Conservation (phyloP, 257 asterid genomes). For the Galeopsis tetrahit region DNA sequence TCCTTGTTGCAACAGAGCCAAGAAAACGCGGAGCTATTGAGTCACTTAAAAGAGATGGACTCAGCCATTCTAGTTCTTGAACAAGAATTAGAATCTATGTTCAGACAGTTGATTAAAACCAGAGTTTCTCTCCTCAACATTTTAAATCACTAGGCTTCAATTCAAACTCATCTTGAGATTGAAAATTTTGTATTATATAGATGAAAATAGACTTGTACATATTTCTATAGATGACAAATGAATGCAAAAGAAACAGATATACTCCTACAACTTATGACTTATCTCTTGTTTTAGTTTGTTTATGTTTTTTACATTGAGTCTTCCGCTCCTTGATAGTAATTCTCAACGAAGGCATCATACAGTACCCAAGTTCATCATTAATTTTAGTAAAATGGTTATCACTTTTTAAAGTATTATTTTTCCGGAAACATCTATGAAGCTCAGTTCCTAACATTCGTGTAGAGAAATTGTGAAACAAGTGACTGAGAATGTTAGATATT, state of each 20-base stretch:
- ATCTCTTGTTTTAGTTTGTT: background rate
- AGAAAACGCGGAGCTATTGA: slow-evolving; percentile 27
- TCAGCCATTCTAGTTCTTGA: slow-evolving; percentile 37
- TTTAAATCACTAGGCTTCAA: slow-evolving; percentile 32
- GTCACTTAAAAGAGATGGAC: slow-evolving; percentile 39
- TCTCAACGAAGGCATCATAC: too few relatives aligned
- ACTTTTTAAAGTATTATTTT: too few relatives aligned
- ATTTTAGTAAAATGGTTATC: too few relatives aligned
- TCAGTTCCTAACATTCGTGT: too few relatives aligned
- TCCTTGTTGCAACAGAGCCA: slow-evolving; percentile 24
- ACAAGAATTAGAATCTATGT: slow-evolving; percentile 40
- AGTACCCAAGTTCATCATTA: too few relatives aligned
- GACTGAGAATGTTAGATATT: too few relatives aligned
- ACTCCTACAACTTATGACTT: background rate
- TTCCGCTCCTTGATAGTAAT: too few relatives aligned
- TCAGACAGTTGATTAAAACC: slow-evolving; percentile 43
- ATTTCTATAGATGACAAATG: background rate
- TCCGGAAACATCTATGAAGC: too few relatives aligned
- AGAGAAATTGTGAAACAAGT: too few relatives aligned
- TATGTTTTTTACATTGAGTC: background rate
- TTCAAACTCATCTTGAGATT: slow-evolving; percentile 20
- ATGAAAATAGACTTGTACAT: background rate
- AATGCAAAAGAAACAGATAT: background rate
- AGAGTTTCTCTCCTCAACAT: slow-evolving; percentile 52
- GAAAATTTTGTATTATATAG: slow-evolving; percentile 1